Percentiles rank a stretch among this genome's conserved stretches.
phyloP scores from a whole-genome alignment of 2,329 filamentous ascomycete species.

The Aspergillus novofumigatus region DNA sequence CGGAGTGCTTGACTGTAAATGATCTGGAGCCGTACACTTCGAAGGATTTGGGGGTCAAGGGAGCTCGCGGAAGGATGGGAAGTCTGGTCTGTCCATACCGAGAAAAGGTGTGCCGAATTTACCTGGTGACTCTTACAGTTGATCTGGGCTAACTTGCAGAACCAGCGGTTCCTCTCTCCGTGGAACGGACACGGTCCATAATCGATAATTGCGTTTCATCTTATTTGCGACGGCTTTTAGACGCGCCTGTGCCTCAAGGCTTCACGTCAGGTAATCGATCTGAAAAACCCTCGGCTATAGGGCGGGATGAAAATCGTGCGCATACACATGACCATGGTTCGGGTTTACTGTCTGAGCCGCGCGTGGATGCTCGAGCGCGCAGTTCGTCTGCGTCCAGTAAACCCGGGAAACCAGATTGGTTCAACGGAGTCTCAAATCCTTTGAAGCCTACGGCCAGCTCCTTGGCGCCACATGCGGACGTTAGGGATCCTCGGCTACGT shows the following conservation, averaged over 20 bases:
- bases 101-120: slow-evolving; percentile 20
- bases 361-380: slow-evolving; percentile 19
- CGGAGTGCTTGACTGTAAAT: slow-evolving; percentile 79
- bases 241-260: slow-evolving; percentile 12
- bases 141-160: neutral
- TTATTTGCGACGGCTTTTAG: slow-evolving; percentile 45
- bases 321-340: slow-evolving; percentile 7
- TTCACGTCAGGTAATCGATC: slow-evolving; percentile 16
- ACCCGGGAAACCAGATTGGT: slow-evolving; percentile 11
- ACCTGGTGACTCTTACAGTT: slow-evolving; percentile 5
- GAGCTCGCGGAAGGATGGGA: slow-evolving; percentile 18
- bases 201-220: slow-evolving; percentile 52
- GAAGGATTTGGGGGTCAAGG: slow-evolving; percentile 15
- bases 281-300: slow-evolving; percentile 5
- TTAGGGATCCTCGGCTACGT: slow-evolving; percentile 18
- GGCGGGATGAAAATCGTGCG: slow-evolving; percentile 12
- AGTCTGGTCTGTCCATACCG: slow-evolving; percentile 10
- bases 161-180: slow-evolving; percentile 50
- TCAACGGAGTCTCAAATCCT: slow-evolving; percentile 14
- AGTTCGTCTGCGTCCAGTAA: slow-evolving; percentile 25
- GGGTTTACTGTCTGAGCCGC: slow-evolving; percentile 16
- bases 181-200: slow-evolving; percentile 57
- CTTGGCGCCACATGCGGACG: slow-evolving; percentile 12
- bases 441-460: slow-evolving; percentile 13
- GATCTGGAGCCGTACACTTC: slow-evolving; percentile 56